Base-by-base conservation (phyloP, 2,329 filamentous ascomycete species). In the Thielaviopsis ethacetica region DNA sequence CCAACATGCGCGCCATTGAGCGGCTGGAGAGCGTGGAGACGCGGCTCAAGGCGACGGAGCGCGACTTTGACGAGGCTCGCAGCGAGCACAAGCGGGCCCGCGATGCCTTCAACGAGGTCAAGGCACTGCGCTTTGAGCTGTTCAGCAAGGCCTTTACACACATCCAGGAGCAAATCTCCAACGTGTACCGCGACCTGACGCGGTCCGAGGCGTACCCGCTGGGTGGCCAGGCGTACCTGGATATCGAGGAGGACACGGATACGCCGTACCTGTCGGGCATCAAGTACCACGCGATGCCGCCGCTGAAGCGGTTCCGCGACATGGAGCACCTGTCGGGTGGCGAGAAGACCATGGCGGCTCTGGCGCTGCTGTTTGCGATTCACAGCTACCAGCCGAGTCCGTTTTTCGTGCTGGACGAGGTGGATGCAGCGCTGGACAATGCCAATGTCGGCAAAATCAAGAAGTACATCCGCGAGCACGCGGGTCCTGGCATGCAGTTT, bases 231-330 rank as follows among this genome's bases (percentile, higher is more conserved):
- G 82, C 82, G 1, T 95, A 95, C 68, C 83, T 98, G 54, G 91
- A 96, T 67, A 91, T 94, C 61, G 82, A 85, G 69, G 91, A 95
- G 69, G 91, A 98, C 69, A 88, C 85, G n/a, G 90, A 95, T 63
- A 91, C 95, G 67, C 93, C 93, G 0, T 98, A 97, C 70, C 81
- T 96, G 3, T 89, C 88, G 49, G 93, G 93, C 34, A 90, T 98
- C 72, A 96, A 95, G 68, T 98, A 98, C 72, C 91, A 97, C 69
- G 94, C 93, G 63, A 98, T 97, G 91, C 93, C 93, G 21, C 93
- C 93, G 1, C 82, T 96, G 63, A 98, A 98, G 75, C 89, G 93
- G 53, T 98, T 98, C 80, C 82, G 93, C 66, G 94, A 98, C 70
- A 98, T 98, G 93, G 93, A 98, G 71, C 93, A 96, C 69, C 76